Evolutionary conservation across 2,329 filamentous ascomycete genomes (phyloP), one percentile per base, ranked within the genome.

Genomic region (Periconia sp.): DNA sequence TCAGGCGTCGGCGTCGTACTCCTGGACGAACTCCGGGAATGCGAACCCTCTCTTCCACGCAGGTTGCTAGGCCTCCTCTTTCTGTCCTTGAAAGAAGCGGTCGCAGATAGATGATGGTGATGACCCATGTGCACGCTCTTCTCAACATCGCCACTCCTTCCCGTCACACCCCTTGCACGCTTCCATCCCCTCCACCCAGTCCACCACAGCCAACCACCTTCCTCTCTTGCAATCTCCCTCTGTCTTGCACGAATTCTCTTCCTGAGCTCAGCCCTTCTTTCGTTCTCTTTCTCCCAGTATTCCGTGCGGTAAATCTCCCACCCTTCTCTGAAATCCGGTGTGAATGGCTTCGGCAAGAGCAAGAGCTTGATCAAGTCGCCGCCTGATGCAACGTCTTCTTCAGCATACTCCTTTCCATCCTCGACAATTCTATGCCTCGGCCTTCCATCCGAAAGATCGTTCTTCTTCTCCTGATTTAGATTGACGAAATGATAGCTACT

Each of bases 281-380:
- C 90, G 64, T 99, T 99, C 69, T 99, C 94, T 48, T 86, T 86
- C 59, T 96, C 92, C 94, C 94, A 99, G 72, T 96, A 99, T 48
- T 96, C 92, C 23, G 87, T 85, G 39, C 94, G 82, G 71, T 95
- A 99, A 12, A 92, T 79, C 64, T 99, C 94, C 94, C 94, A 99
- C 54, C 96, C 95, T 68, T 97, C 92, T 15, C 94, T 82, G 63
- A 99, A 99, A 33, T 89, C 90, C 0, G 94, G 87, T 5, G 89
- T 95, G 64, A 99, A 99, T 0, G 92, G 91, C 66, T 99, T 99
- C 1, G 94, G 90, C 9, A 96, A 81, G 6, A 99, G 78, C 13
- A 97, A 77, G 1, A 99, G 80, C 69, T 95, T 94, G 57, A 99
- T 86, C 63, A 92, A 88, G 71, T 97, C 91, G 2, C 94, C 94